phyloP scores from a whole-genome alignment of 169 alveolate genomes.

The Eimeria praecox region DNA sequence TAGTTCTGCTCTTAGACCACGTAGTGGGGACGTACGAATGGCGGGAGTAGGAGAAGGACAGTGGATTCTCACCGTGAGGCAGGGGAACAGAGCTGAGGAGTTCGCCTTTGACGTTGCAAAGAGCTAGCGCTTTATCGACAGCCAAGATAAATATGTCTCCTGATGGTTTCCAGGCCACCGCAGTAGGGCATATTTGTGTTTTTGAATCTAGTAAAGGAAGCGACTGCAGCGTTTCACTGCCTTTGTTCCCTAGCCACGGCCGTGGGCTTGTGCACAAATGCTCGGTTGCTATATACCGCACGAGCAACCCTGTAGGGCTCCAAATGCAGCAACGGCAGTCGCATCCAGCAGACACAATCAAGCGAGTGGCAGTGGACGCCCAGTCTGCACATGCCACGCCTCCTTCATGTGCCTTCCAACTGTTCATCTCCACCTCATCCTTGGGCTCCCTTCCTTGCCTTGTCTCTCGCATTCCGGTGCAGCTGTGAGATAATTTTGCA shows the following conservation, averaged over 20 bases:
- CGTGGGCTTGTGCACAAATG: slow-evolving; percentile 1
- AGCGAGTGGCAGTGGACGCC: neutral
- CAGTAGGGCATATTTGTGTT: neutral
- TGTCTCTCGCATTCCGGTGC: neutral
- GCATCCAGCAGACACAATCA: slow-evolving; percentile 3
- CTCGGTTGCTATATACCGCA: slow-evolving; percentile 21
- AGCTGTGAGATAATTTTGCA: neutral
- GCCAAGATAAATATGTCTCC: slow-evolving; percentile 6
- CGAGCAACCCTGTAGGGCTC: neutral
- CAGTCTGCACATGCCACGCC: slow-evolving; percentile 42
- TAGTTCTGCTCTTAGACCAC: neutral
- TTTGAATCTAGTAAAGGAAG: neutral
- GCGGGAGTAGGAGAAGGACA: neutral
- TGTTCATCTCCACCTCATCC: neutral
- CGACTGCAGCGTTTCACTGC: neutral
- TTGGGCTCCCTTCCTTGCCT: neutral
- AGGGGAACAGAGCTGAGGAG: neutral
- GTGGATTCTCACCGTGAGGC: neutral
- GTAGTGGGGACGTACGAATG: neutral
- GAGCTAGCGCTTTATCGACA: neutral
- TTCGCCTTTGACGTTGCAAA: neutral
- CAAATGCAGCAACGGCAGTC: slow-evolving; percentile 30
- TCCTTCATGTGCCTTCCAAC: slow-evolving; percentile 34
- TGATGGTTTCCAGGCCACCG: slow-evolving; percentile 25
- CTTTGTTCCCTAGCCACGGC: neutral